Conservation (phyloP, 495 filamentous ascomycete genomes). For the Aspergillus cavernicola region DNA sequence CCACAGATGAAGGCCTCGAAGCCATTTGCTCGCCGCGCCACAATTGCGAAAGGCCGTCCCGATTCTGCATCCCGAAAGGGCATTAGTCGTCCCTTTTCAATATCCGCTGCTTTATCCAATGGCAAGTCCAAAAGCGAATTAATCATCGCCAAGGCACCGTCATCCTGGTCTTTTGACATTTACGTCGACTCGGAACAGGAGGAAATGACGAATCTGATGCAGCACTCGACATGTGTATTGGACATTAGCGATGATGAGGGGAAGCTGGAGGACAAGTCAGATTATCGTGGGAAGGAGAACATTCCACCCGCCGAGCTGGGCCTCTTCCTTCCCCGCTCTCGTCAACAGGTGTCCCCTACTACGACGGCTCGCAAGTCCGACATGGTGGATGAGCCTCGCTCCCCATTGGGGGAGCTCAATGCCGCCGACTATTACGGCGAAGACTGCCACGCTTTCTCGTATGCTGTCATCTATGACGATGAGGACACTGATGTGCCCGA, state of each 20-base stretch:
- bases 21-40: slow-evolving; percentile 33
- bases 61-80: slow-evolving; percentile 46
- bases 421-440: slow-evolving; percentile 69
- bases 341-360: slow-evolving; percentile 27
- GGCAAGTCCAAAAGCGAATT: slow-evolving; percentile 35
- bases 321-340: slow-evolving; percentile 27
- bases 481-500: slow-evolving; percentile 33
- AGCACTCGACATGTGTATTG: slow-evolving; percentile 80
- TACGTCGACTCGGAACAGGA: slow-evolving; percentile 90
- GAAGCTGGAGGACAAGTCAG: slow-evolving; percentile 41
- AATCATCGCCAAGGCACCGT: slow-evolving; percentile 45
- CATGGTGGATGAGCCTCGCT: slow-evolving; percentile 55
- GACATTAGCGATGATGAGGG: slow-evolving; percentile 68
- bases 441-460: slow-evolving; percentile 59
- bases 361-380: slow-evolving; percentile 28
- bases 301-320: slow-evolving; percentile 54
- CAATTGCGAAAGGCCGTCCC: slow-evolving; percentile 47
- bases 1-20: slow-evolving; percentile 34
- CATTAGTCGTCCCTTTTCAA: slow-evolving; percentile 61
- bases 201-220: slow-evolving; percentile 83
- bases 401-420: slow-evolving; percentile 66
- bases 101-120: slow-evolving; percentile 66
- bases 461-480: slow-evolving; percentile 56
- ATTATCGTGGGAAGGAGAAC: slow-evolving; percentile 79
- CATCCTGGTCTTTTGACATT: slow-evolving; percentile 89